phyloP scores from a whole-genome alignment of 495 filamentous ascomycete genomes.

The Penicillium bovifimosum region DNA sequence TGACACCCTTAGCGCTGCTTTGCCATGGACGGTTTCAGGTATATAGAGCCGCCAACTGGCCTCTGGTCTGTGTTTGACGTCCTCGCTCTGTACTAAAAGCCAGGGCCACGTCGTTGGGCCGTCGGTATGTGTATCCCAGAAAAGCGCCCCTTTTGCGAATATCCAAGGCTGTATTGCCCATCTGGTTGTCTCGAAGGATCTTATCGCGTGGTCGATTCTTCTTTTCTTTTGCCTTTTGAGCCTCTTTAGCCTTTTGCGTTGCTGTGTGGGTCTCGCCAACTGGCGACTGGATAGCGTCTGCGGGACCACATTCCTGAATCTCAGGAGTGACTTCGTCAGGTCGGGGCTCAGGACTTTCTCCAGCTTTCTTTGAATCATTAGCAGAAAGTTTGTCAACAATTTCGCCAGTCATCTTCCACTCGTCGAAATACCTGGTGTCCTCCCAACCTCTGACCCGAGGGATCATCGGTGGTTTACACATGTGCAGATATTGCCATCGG shows the following conservation, averaged over 20 bases:
- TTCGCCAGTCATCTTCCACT: slow-evolving; percentile 61
- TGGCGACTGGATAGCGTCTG: neutral
- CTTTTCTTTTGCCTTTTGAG: slow-evolving; percentile 46
- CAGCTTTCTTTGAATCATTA: slow-evolving; percentile 15
- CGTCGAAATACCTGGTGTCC: slow-evolving; percentile 87
- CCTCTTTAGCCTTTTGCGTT: slow-evolving; percentile 13
- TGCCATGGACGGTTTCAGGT: neutral
- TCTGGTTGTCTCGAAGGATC: slow-evolving; percentile 64
- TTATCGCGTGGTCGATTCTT: slow-evolving; percentile 75
- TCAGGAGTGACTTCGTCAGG: slow-evolving; percentile 13
- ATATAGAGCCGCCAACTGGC: slow-evolving; percentile 28
- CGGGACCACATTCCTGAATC: neutral
- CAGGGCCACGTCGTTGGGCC: slow-evolving; percentile 42
- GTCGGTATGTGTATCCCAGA: slow-evolving; percentile 81
- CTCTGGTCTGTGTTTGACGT: slow-evolving; percentile 22
- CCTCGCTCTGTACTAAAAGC: slow-evolving; percentile 32
- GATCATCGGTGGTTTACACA: slow-evolving; percentile 66
- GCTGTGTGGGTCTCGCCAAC: neutral
- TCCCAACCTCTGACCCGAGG: slow-evolving; percentile 65
- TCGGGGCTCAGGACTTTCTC: slow-evolving; percentile 7
- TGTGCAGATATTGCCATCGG: slow-evolving; percentile 63
- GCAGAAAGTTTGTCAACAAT: slow-evolving; percentile 32
- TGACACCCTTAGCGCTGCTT: neutral
- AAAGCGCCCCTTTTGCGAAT: slow-evolving; percentile 77
- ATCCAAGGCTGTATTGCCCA: slow-evolving; percentile 61